Conservation (phyloP, 257 asterid genomes). For the Rehmannia glutinosa region DNA sequence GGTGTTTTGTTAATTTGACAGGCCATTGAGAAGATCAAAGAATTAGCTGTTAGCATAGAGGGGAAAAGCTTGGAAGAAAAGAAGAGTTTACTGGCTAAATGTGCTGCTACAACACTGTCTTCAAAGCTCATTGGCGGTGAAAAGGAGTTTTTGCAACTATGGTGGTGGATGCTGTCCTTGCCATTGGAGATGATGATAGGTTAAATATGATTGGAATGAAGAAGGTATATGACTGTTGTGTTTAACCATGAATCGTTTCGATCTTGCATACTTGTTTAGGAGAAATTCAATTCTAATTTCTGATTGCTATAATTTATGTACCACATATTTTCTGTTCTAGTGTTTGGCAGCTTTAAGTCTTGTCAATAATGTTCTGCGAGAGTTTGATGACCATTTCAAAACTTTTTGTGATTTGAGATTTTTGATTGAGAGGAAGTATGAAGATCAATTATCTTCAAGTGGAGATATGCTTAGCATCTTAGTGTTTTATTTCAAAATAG, state of each 20-base stretch:
- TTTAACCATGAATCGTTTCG: background rate
- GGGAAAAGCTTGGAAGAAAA: conserved; percentile 94
- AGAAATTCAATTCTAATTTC: background rate
- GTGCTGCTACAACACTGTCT: conserved; percentile 97
- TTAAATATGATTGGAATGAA: conserved; percentile 95
- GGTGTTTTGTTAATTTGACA: conserved; percentile 12
- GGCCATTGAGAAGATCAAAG: conserved; percentile 82
- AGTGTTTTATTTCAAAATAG: too few relatives aligned
- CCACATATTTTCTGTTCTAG: background rate
- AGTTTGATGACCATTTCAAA: too few relatives aligned
- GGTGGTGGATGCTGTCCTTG: conserved; percentile 95
- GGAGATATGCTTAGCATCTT: too few relatives aligned
- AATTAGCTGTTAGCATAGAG: conserved; percentile 79
- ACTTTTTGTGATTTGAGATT: too few relatives aligned
- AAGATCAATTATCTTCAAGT: too few relatives aligned
- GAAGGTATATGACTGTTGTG: conserved; percentile 46
- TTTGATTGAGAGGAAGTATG: too few relatives aligned
- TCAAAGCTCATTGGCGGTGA: conserved; percentile 99
- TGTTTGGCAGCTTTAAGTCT: background rate
- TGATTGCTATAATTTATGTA: background rate
- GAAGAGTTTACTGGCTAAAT: conserved; percentile 80
- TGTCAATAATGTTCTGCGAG: background rate
- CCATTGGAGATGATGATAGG: conserved; percentile 88
- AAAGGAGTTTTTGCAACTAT: conserved; percentile 90
- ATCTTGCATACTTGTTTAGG: conserved; percentile 7